phyloP scores from a whole-genome alignment of 257 asterid species.

The Thymus mandschuricus region DNA sequence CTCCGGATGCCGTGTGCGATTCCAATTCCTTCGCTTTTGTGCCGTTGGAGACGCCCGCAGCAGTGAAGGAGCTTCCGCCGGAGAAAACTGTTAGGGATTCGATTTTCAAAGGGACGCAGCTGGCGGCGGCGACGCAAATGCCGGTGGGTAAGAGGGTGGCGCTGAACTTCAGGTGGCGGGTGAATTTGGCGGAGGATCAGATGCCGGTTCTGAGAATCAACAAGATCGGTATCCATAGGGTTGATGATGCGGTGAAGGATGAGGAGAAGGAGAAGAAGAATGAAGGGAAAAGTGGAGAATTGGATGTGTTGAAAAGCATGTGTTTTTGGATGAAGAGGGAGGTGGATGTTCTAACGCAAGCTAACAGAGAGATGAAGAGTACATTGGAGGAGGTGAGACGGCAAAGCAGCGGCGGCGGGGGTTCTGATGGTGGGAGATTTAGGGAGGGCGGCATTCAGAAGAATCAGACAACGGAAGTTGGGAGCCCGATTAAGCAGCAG shows the following conservation, averaged over 20 bases:
- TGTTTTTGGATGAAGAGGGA: slow-evolving; percentile 81
- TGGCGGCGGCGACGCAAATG: slow-evolving; percentile 67
- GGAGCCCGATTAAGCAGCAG: slow-evolving; percentile 62
- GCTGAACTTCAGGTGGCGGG: slow-evolving; percentile 66
- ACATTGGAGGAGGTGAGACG: slow-evolving; percentile 59
- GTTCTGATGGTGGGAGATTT: slow-evolving; percentile 13
- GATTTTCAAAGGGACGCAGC: slow-evolving; percentile 53
- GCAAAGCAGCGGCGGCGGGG: slow-evolving; percentile 30
- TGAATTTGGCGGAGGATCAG: slow-evolving; percentile 64
- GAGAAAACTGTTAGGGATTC: slow-evolving; percentile 43
- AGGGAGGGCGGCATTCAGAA: slow-evolving; percentile 34
- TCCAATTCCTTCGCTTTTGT: slow-evolving; percentile 59
- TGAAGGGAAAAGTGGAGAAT: slow-evolving; percentile 41
- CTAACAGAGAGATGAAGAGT: slow-evolving; percentile 63
- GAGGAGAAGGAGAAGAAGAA: slow-evolving; percentile 34
- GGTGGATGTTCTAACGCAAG: slow-evolving; percentile 59
- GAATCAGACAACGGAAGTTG: slow-evolving; percentile 33
- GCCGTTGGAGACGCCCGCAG: slow-evolving; percentile 61
- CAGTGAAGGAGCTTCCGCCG: slow-evolving; percentile 47
- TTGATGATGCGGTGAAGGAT: slow-evolving; percentile 45
- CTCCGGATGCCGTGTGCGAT: slow-evolving; percentile 31
- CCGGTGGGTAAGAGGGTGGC: slow-evolving; percentile 53
- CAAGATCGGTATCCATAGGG: slow-evolving; percentile 64
- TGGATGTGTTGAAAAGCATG: slow-evolving; percentile 61
- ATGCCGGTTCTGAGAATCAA: slow-evolving; percentile 69